These are phyloP conservation scores for Pythium monospermum DNA, from an alignment of 352 stramenopile species.

Conservation along the genomic window DNA sequence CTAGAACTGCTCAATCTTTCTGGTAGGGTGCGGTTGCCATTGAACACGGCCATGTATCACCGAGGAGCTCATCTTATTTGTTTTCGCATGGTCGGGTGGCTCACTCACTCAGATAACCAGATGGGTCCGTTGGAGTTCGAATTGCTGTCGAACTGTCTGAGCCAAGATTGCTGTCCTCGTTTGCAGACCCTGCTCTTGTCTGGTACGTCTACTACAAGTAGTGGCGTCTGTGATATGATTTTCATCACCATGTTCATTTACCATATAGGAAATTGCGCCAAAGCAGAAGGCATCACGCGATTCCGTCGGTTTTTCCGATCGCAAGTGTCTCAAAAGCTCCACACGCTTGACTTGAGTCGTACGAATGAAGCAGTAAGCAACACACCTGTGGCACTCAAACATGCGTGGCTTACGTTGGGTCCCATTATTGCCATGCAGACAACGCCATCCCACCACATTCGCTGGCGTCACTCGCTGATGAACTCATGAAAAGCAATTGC, in stretches of 20 bases:
- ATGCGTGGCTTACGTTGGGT: neutral
- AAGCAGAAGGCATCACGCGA: constrained; percentile 34
- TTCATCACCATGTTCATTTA: too few relatives aligned
- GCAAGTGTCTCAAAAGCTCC: constrained; percentile 22
- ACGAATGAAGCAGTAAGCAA: too few relatives aligned
- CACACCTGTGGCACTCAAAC: neutral
- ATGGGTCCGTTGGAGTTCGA: constrained; percentile 14
- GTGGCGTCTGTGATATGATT: neutral
- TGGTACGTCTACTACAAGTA: neutral
- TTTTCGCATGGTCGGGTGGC: too few relatives aligned
- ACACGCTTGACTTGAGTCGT: constrained; percentile 43
- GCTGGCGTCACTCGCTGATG: constrained; percentile 35
- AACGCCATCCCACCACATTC: constrained; percentile 44
- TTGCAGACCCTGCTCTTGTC: constrained; percentile 10
- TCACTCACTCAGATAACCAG: constrained; percentile 8
- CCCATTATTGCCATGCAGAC: constrained; percentile 16
- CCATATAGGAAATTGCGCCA: constrained; percentile 33
- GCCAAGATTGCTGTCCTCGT: constrained; percentile 4
- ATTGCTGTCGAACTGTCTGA: constrained; percentile 6
- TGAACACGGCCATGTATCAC: too few relatives aligned
- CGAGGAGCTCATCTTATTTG: too few relatives aligned
- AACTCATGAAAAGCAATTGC: constrained; percentile 32
- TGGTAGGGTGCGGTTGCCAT: too few relatives aligned
- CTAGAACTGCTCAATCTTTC: constrained; percentile 16
- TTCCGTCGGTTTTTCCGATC: constrained; percentile 40